A percentile compares a stretch with the other conserved stretches of the same genome.
phyloP scores from a whole-genome alignment of 192 early-diverging fungal species.

The Linnemannia elongata region DNA sequence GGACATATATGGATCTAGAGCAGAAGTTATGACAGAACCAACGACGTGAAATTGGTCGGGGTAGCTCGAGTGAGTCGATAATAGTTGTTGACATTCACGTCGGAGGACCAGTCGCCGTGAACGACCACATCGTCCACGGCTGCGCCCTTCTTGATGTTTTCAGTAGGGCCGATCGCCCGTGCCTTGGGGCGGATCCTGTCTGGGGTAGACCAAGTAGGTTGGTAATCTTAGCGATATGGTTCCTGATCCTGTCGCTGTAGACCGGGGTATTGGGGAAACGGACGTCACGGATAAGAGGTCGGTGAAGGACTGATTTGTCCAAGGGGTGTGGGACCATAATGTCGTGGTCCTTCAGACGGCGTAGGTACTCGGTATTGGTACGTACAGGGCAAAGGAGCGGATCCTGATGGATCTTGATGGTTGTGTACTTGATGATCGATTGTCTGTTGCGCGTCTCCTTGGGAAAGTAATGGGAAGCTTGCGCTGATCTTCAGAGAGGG shows the following conservation, averaged over 20 bases:
- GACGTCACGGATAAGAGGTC: neutral
- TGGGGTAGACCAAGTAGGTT: neutral
- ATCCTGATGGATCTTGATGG: neutral
- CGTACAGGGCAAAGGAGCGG: neutral
- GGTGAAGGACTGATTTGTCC: neutral
- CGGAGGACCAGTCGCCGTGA: conserved; percentile 11
- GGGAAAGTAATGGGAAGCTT: neutral
- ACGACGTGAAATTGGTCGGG: conserved; percentile 2
- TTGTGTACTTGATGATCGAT: neutral
- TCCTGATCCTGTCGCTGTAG: neutral
- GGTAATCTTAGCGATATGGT: conserved; percentile 3
- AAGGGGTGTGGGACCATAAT: neutral
- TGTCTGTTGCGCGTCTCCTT: neutral
- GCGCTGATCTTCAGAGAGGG: no score
- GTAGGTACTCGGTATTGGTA: neutral
- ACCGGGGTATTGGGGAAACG: neutral
- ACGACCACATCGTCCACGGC: conserved; percentile 3
- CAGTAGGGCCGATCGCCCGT: neutral
- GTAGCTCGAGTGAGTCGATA: neutral
- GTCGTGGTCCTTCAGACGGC: neutral
- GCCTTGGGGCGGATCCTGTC: neutral
- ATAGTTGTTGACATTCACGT: conserved; percentile 4
- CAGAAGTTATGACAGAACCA: neutral
- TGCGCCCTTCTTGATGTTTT: neutral
- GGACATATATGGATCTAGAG: conserved; percentile 14